These are phyloP conservation scores for Talaromyces sp. DNA, from an alignment of 2,329 filamentous ascomycete species.

Conservation along the genomic window DNA sequence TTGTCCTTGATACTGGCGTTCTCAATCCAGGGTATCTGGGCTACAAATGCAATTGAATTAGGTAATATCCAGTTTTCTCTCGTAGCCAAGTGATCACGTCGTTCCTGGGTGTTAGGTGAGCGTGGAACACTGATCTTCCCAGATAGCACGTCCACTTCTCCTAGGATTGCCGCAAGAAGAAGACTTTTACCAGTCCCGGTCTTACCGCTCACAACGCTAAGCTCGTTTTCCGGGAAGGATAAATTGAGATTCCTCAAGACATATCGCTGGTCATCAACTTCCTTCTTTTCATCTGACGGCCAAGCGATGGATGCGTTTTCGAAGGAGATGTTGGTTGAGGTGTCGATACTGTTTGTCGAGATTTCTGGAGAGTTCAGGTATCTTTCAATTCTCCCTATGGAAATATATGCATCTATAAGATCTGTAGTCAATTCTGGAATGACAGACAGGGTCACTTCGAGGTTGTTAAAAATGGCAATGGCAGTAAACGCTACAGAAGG, in stretches of 20 bases:
- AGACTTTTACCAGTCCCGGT: slow-evolving; percentile 76
- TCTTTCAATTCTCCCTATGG: slow-evolving; percentile 63
- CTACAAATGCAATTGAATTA: slow-evolving; percentile 66
- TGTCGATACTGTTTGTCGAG: slow-evolving; percentile 52
- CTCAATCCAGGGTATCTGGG: slow-evolving; percentile 80
- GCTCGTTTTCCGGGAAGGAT: slow-evolving; percentile 61
- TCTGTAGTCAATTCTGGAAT: slow-evolving; percentile 69
- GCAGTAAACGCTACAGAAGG: slow-evolving; percentile 76
- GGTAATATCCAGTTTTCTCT: slow-evolving; percentile 63
- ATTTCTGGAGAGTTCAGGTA: slow-evolving; percentile 65
- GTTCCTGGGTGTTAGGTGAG: slow-evolving; percentile 48
- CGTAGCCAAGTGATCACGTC: slow-evolving; percentile 59
- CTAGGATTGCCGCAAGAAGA: slow-evolving; percentile 66
- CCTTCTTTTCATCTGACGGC: slow-evolving; percentile 54
- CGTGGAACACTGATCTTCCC: slow-evolving; percentile 54
- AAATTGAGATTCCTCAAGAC: slow-evolving; percentile 60
- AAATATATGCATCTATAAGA: slow-evolving; percentile 67
- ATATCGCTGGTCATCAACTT: slow-evolving; percentile 51
- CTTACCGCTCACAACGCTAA: slow-evolving; percentile 70
- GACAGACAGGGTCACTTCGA: slow-evolving; percentile 65
- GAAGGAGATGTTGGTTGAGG: slow-evolving; percentile 56
- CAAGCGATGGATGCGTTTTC: slow-evolving; percentile 66
- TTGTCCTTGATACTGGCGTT: slow-evolving; percentile 75
- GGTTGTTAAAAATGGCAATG: slow-evolving; percentile 66
- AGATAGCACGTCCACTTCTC: slow-evolving; percentile 64